Evolutionary conservation across 2,329 filamentous ascomycete species (phyloP), one percentile per base, ranked within the genome.

Genomic region (Rhynchosporium agropyri): DNA sequence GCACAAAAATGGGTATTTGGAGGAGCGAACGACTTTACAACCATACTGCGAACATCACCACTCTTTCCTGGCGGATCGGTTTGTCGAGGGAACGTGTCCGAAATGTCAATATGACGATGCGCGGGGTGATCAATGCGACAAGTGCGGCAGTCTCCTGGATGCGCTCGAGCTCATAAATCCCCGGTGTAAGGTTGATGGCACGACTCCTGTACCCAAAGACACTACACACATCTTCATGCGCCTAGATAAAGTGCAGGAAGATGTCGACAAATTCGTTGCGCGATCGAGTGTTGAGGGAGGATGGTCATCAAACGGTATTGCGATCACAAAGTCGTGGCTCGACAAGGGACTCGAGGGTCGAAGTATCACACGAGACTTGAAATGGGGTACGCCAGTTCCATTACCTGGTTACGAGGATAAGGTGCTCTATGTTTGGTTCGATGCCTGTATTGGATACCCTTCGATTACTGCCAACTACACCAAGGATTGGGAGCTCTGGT

Each of bases 391-490:
- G 15, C 76, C 76, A 28, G 74, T 86, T 12, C 84, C 84, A 33
- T 72, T 84, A 3, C 76, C 82, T 36, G 86, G 83, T 12, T 90
- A 88, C 71, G 85, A 89, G 67, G 81, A 88, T 67, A 91, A 91
- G 66, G 94, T 97, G 65, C 87, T 97, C 68, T 97, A 97, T 73
- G 92, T 97, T 64, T 80, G 77, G 76, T 92, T 97, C 74, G 91
- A 96, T 75, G 91, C 91, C 60, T 95, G 91, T 77, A 95, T 97
- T 72, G 93, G 93, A 26, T 97, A 97, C 75, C 88, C 92, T n/a
- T 96, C 92, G 1, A 97, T 97, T 70, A 97, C 93, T 1, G 91
- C 91, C 67, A 92, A 87, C 71, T 96, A 96, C 76, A 97, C 92
- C 4, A 83, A 87, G 50, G 83, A 96, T 66, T 97, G 93, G 93